These are phyloP conservation scores for Rhodotorula mucilaginosa DNA, from an alignment of 1,284 basidiomycete genomes.

Conservation along the genomic window DNA sequence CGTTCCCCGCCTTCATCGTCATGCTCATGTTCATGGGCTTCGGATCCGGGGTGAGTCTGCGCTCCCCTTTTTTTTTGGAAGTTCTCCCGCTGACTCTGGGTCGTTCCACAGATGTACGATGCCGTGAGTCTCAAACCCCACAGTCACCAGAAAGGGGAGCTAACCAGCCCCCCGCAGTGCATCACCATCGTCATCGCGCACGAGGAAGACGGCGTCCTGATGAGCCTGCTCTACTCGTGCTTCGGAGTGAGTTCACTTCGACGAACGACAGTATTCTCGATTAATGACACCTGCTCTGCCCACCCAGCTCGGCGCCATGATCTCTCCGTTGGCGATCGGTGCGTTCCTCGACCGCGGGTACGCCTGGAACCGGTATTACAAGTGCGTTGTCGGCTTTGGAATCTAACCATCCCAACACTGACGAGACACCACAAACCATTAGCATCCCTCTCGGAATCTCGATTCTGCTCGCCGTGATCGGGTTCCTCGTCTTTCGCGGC, in stretches of 20 bases:
- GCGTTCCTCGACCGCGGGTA: conserved; percentile 26
- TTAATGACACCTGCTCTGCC: not conserved
- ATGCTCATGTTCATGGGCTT: conserved; percentile 35
- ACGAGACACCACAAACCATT: not conserved
- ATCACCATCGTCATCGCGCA: conserved; percentile 33
- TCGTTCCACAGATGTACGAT: not conserved
- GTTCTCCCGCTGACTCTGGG: not conserved
- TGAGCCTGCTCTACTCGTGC: conserved; percentile 28
- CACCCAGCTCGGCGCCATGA: conserved; percentile 26
- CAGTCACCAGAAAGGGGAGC: not conserved
- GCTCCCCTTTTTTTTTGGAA: too few relatives aligned
- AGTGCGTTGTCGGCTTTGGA: too few relatives aligned
- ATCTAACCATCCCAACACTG: too few relatives aligned
- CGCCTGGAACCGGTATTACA: conserved; percentile 28
- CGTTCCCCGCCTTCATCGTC: conserved; percentile 29
- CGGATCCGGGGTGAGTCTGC: conserved; percentile 25
- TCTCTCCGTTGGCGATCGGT: conserved; percentile 37
- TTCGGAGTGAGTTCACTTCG: conserved; percentile 15
- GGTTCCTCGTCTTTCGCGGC: conserved; percentile 18
- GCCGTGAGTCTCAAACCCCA: not conserved
- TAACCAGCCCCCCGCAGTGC: conserved; percentile 9
- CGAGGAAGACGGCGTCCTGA: conserved; percentile 30
- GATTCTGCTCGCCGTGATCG: conserved; percentile 20
- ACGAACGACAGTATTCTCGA: too few relatives aligned
- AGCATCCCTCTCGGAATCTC: conserved; percentile 26